phyloP scores from a whole-genome alignment of 23 red algal species.

The Agarophyton chilense region DNA sequence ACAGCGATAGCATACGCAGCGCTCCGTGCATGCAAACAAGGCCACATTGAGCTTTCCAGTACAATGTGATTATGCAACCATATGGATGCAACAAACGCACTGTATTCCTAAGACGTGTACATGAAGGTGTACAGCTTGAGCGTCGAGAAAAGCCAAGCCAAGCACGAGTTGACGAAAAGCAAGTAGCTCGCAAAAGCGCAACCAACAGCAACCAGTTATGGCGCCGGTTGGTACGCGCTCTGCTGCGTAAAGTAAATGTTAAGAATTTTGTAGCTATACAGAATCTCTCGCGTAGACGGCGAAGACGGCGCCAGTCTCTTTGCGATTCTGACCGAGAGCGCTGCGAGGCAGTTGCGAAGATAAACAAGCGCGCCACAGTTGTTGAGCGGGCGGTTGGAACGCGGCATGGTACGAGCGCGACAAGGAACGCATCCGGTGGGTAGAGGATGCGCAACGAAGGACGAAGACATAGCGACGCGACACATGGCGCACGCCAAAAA shows the following conservation, averaged over 20 bases:
- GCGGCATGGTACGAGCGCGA: neutral
- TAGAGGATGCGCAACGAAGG: neutral
- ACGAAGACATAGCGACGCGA: neutral
- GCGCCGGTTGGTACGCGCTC: slow-evolving; percentile 19
- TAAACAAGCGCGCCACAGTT: neutral
- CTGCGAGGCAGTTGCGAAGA: neutral
- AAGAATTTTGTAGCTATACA: slow-evolving; percentile 27
- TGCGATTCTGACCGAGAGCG: neutral
- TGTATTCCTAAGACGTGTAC: neutral
- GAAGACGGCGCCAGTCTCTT: neutral
- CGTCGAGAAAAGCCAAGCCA: neutral
- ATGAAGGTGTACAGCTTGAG: neutral
- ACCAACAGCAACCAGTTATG: no score
- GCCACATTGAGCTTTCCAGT: no score
- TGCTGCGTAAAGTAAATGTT: slow-evolving; percentile 35
- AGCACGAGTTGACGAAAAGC: no score
- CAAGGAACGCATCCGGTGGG: neutral
- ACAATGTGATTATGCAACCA: neutral
- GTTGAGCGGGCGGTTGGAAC: neutral
- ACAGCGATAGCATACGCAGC: no score
- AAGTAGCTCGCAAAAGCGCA: no score
- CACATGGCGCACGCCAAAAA: neutral
- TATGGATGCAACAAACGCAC: neutral
- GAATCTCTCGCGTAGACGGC: slow-evolving; percentile 10
- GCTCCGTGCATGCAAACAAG: no score